A percentile compares a stretch with the other conserved stretches of the same genome.
phyloP scores from a whole-genome alignment of 169 alveolate genomes.

The Ichthyophthirius multifiliis region DNA sequence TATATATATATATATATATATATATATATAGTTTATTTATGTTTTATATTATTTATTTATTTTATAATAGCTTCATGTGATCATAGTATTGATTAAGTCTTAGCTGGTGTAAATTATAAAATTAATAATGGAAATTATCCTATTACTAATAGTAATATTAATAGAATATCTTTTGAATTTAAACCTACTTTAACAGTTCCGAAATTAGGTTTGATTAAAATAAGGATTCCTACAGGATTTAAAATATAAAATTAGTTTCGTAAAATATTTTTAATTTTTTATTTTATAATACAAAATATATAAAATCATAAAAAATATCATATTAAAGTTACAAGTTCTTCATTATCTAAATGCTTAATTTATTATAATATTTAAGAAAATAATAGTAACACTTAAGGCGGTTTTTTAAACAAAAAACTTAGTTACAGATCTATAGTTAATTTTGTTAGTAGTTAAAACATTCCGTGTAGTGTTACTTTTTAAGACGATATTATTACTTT shows the following conservation, averaged over 20 bases:
- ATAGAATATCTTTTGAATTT: background rate
- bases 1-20: too few relatives aligned
- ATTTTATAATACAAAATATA: too few relatives aligned
- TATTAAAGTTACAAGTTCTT: too few relatives aligned
- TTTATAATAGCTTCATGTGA: background rate
- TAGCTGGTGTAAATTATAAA: background rate
- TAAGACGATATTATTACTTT: too few relatives aligned
- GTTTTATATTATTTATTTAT: background rate
- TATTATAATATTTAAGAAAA: too few relatives aligned
- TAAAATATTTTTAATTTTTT: background rate
- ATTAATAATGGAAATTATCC: background rate
- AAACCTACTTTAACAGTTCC: conserved; percentile 32
- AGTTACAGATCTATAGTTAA: too few relatives aligned
- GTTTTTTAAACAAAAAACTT: too few relatives aligned
- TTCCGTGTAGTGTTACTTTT: too few relatives aligned
- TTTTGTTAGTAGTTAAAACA: too few relatives aligned
- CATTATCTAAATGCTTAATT: too few relatives aligned
- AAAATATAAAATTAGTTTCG: background rate
- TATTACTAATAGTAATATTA: background rate
- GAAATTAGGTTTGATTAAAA: background rate
- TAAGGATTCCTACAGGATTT: conserved; percentile 13
- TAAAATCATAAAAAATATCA: too few relatives aligned
- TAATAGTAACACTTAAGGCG: too few relatives aligned
- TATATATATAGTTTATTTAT: background rate
- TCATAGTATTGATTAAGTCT: background rate